Evolutionary conservation across 1,284 basidiomycete genomes (phyloP).

Genomic region (Pseudozyma thailandica): DNA sequence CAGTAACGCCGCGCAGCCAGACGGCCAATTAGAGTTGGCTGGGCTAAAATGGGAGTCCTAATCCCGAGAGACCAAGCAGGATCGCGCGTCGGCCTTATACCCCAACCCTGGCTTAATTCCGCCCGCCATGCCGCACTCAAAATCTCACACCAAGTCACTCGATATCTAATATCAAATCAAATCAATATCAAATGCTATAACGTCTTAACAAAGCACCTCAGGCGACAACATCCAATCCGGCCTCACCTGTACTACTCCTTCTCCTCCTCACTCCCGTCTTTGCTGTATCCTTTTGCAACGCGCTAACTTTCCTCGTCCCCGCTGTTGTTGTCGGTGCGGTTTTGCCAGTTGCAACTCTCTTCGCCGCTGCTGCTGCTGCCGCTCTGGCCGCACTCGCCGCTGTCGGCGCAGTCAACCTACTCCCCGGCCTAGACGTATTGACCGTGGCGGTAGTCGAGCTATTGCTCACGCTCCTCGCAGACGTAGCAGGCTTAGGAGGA

Average conservation of each 20-base stretch:
- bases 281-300: neutral
- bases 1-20: too few relatives aligned
- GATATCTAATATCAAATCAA: too few relatives aligned
- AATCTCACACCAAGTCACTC: too few relatives aligned
- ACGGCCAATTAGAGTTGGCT: too few relatives aligned
- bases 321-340: neutral
- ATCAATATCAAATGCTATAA: too few relatives aligned
- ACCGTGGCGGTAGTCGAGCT: slow-evolving; percentile 11
- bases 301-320: slow-evolving; percentile 9
- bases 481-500: neutral
- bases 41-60: too few relatives aligned
- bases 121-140: too few relatives aligned
- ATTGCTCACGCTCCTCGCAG: neutral
- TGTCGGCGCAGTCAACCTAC: slow-evolving; percentile 34
- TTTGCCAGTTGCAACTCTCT: too few relatives aligned
- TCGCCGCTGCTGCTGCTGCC: slow-evolving; percentile 16
- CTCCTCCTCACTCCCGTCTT: slow-evolving; percentile 5
- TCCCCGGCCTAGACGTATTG: slow-evolving; percentile 6
- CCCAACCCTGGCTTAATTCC: too few relatives aligned
- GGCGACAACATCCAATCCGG: slow-evolving; percentile 32
- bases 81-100: too few relatives aligned
- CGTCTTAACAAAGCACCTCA: too few relatives aligned
- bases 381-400: slow-evolving; percentile 36
- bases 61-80: too few relatives aligned
- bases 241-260: slow-evolving; percentile 38